Evolutionary conservation across 2,329 filamentous ascomycete species (phyloP).

Genomic region (Salinomyces thailandicus): DNA sequence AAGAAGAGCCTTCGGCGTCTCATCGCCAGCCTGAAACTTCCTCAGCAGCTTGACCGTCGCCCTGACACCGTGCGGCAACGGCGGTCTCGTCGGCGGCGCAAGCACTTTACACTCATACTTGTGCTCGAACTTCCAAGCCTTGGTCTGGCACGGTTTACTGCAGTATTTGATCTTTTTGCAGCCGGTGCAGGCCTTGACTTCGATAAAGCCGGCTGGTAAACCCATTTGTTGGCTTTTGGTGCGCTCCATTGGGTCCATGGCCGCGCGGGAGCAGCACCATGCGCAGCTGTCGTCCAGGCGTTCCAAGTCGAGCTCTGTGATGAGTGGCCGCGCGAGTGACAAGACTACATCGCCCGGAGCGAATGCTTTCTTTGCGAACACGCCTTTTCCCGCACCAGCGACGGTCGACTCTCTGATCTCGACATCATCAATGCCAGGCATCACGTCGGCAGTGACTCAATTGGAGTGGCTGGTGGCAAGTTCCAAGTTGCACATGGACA

Average conservation of each 20-base stretch:
- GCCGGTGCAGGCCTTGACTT: slow-evolving; percentile 46
- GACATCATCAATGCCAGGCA: slow-evolving; percentile 8
- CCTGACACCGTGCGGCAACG: slow-evolving; percentile 46
- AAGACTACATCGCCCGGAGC: slow-evolving; percentile 40
- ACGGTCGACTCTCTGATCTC: slow-evolving; percentile 16
- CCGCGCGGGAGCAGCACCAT: slow-evolving; percentile 39
- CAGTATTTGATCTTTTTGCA: slow-evolving; percentile 52
- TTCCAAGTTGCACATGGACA: too few species aligned
- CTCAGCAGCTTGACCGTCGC: slow-evolving; percentile 45
- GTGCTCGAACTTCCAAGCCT: slow-evolving; percentile 50
- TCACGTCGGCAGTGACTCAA: too few species aligned
- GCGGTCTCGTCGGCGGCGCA: slow-evolving; percentile 28
- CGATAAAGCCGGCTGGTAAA: slow-evolving; percentile 13
- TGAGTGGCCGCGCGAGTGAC: slow-evolving; percentile 40
- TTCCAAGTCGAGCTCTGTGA: slow-evolving; percentile 44
- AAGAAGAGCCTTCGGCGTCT: slow-evolving; percentile 14
- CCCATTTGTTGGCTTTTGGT: slow-evolving; percentile 27
- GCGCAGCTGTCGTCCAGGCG: slow-evolving; percentile 47
- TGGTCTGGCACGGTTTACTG: slow-evolving; percentile 48
- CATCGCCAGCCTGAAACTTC: slow-evolving; percentile 15
- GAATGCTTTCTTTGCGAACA: slow-evolving; percentile 44
- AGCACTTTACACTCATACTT: slow-evolving; percentile 50
- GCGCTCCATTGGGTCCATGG: slow-evolving; percentile 9
- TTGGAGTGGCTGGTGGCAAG: too few species aligned
- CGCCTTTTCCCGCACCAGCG: slow-evolving; percentile 37